Conservation (phyloP, 2,329 filamentous ascomycete species). For the Diaporthe eres region DNA sequence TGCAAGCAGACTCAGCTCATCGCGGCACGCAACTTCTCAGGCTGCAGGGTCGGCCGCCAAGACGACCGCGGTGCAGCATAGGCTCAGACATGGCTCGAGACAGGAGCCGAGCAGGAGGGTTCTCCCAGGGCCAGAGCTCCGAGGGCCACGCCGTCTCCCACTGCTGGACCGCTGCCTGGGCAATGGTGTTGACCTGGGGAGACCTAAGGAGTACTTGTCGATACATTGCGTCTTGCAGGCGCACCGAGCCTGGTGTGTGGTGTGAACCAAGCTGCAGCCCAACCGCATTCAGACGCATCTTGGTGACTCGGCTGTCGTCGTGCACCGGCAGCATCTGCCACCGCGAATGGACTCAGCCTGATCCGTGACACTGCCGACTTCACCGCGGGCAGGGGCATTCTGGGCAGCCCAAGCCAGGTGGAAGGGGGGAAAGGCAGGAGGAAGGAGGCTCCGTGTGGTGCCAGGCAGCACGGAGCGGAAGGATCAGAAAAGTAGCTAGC, state of each 20-base stretch:
- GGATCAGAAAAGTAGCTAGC: constrained; percentile 1
- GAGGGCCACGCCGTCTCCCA: neutral
- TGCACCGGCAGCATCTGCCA: neutral
- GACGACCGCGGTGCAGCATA: neutral
- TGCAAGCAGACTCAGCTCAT: neutral
- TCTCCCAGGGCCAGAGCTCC: neutral
- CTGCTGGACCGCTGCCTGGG: neutral
- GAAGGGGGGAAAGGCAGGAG: neutral
- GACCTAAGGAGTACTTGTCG: constrained; percentile 1
- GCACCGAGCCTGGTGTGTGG: neutral
- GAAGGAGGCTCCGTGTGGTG: neutral
- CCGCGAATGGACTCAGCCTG: neutral
- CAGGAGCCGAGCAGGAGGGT: neutral
- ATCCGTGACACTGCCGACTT: neutral
- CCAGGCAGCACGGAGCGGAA: neutral
- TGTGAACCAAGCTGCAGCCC: constrained; percentile 14
- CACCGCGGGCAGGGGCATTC: neutral
- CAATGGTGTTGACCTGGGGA: neutral
- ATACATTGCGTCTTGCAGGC: constrained; percentile 5
- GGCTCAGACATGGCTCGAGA: neutral
- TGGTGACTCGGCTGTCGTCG: neutral
- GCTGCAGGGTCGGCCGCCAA: constrained; percentile 24
- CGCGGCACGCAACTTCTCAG: constrained; percentile 2
- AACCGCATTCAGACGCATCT: neutral
- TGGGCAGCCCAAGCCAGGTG: neutral